A percentile compares a stretch with the other conserved stretches of the same genome.
These are phyloP conservation scores for Pseudisothecium myosuroides DNA, from an alignment of 225 moss, liverwort and hornwort species.

Conservation along the genomic window DNA sequence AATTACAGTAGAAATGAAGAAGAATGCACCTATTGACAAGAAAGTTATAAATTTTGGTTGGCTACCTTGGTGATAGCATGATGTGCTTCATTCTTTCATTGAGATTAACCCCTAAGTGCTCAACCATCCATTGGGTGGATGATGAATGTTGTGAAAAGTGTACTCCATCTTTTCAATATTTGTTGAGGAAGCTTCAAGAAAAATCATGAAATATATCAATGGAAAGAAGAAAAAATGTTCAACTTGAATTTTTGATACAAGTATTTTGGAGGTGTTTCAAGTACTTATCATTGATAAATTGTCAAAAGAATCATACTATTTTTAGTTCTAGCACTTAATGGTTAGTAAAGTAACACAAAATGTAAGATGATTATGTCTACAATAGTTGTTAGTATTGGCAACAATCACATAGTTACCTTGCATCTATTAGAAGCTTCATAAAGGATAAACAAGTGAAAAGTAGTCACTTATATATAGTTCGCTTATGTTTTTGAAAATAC, in stretches of 20 bases:
- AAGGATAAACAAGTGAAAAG: not conserved
- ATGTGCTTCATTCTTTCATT: not conserved
- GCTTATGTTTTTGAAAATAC: not conserved
- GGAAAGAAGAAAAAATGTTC: not conserved
- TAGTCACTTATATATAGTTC: too few species aligned
- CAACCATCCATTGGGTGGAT: fast-evolving
- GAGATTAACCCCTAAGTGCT: not conserved
- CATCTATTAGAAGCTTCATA: not conserved
- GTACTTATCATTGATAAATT: not conserved
- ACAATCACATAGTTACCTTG: not conserved
- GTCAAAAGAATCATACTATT: not conserved
- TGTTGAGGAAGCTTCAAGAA: not conserved
- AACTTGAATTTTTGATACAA: not conserved
- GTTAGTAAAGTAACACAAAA: not conserved
- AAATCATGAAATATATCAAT: not conserved
- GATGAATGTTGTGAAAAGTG: not conserved
- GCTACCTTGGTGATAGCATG: not conserved
- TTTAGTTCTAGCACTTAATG: not conserved
- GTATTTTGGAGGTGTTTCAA: not conserved
- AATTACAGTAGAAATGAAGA: not conserved
- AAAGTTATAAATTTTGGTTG: not conserved
- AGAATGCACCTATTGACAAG: not conserved
- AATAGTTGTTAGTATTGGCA: not conserved
- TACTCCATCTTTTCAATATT: not conserved
- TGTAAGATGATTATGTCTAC: not conserved